Evolutionary conservation across 1,284 basidiomycete species (phyloP), one percentile per base, ranked within the genome.

Genomic region (Omphalotus olearius): DNA sequence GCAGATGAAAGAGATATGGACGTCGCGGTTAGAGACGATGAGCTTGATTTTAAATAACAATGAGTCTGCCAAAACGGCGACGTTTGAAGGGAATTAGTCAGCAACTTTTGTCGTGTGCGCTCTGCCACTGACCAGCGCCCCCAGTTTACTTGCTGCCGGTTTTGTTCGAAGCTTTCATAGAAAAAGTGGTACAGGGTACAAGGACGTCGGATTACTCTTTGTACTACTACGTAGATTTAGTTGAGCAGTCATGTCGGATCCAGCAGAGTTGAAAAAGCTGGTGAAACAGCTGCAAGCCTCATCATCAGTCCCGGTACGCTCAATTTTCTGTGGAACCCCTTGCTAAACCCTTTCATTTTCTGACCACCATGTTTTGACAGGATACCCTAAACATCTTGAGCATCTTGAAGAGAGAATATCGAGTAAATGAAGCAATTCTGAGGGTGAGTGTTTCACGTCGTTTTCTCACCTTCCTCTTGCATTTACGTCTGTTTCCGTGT

Each of bases 361-460:
- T 73, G 56, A 69, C 59, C 56, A 51, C 56, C 53, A 54, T 57
- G 47, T 47, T 53, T 57, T 58, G 50, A 41, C 60, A 97, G 88
- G 91, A 93, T 48, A 82, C 85, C 26, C 65, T 88, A 13, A 69
- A 72, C 30, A 76, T 95, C 45, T 70, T 98, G 54, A 77, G 75
- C 58, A 76, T 79, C 55, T 73, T 98, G 55, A 94, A 93, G 73
- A 78, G 79, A 53, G 82, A 90, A 41, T 85, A 87, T 50, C 76
- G 81, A 62, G 89, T 95, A 41, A 93, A 87, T 56, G 95, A 98
- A 75, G 78, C 88, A 35, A 70, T 96, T 13, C 77, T 98, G 48
- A 82, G 94, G 73, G 94, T 95, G 66, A 64, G 90, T 79, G 59
- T 69, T 69, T 61, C 65, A 52, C 61, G 61, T 59, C 65, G 59